Evolutionary conservation across 805 yeast genomes (phyloP).

Genomic region (Candida koratica): DNA sequence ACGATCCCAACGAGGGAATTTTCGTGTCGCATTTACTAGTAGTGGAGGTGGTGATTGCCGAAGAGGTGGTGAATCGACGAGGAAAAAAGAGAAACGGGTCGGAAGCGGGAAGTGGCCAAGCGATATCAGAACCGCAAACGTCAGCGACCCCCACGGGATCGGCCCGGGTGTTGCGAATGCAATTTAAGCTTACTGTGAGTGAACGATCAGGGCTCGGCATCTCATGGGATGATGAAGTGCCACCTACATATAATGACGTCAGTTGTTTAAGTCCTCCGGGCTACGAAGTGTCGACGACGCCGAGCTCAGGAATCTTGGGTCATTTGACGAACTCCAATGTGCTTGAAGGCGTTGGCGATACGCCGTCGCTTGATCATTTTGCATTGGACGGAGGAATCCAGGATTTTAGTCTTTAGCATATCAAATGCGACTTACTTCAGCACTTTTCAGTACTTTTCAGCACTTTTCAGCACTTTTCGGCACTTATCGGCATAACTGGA

Average conservation of each 20-base stretch:
- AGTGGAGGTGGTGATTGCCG: slow-evolving; percentile 91
- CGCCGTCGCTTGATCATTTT: slow-evolving; percentile 34
- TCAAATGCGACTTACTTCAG: too few relatives aligned
- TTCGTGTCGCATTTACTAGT: slow-evolving; percentile 71
- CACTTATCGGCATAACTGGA: too few relatives aligned
- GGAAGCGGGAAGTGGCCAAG: slow-evolving; percentile 24
- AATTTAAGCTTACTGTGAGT: slow-evolving; percentile 75
- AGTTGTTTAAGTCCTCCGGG: slow-evolving; percentile 83
- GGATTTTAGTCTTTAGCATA: slow-evolving; percentile 24
- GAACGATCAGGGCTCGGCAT: slow-evolving; percentile 95
- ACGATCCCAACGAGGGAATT: slow-evolving; percentile 77
- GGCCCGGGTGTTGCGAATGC: slow-evolving; percentile 93
- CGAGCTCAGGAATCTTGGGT: slow-evolving; percentile 9
- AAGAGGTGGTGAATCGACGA: slow-evolving; percentile 51
- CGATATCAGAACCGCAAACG: slow-evolving; percentile 4
- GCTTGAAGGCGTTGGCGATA: slow-evolving; percentile 38
- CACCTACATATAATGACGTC: slow-evolving; percentile 90
- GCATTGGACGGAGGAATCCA: slow-evolving; percentile 33
- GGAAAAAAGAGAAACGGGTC: slow-evolving; percentile 14
- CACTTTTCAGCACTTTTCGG: too few relatives aligned
- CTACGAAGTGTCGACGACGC: slow-evolving; percentile 39
- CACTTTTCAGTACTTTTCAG: too few relatives aligned
- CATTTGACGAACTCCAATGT: slow-evolving; percentile 11
- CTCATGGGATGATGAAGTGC: slow-evolving; percentile 99
- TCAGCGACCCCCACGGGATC: slow-evolving; percentile 88